Evolutionary conservation across 305 asterid genomes (phyloP).

Genomic region (Fraxinus greggii): DNA sequence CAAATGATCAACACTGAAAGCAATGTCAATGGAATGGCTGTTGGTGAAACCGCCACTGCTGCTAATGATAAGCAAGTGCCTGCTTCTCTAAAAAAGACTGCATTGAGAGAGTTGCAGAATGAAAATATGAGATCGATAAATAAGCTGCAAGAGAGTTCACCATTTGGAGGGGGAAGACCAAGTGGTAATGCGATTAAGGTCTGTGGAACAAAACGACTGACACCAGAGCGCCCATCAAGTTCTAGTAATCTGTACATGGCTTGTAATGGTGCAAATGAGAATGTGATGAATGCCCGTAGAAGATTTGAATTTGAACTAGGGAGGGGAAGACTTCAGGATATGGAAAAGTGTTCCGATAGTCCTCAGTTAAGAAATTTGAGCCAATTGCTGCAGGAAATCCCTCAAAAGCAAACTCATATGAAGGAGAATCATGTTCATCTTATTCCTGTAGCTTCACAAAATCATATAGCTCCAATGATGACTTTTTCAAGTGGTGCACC

Average conservation of each 20-base stretch:
- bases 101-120: conserved; percentile 84
- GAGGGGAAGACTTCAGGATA: conserved; percentile 58
- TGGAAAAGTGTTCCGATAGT: conserved; percentile 46
- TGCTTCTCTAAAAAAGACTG: conserved; percentile 57
- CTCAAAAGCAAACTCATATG: conserved; percentile 40
- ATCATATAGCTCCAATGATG: conserved; percentile 37
- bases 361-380: conserved; percentile 42
- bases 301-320: conserved; percentile 89
- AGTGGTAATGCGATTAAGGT: conserved; percentile 58
- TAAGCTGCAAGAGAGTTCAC: conserved; percentile 47
- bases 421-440: conserved; percentile 36
- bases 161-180: conserved; percentile 45
- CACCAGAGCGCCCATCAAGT: conserved; percentile 67
- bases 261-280: conserved; percentile 54
- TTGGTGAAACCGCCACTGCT: conserved; percentile 39
- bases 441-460: conserved; percentile 37
- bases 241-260: conserved; percentile 43
- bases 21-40: conserved; percentile 35
- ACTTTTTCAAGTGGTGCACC: conserved; percentile 43
- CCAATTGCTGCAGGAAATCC: conserved; percentile 41
- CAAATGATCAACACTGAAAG: conserved; percentile 55
- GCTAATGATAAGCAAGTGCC: conserved; percentile 55
- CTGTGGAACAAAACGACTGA: conserved; percentile 66
- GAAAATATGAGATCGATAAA: conserved; percentile 45
- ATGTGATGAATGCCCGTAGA: conserved; percentile 74